Base-by-base conservation (phyloP, 208 protist genomes). In the Acanthamoeba polyphaga region DNA sequence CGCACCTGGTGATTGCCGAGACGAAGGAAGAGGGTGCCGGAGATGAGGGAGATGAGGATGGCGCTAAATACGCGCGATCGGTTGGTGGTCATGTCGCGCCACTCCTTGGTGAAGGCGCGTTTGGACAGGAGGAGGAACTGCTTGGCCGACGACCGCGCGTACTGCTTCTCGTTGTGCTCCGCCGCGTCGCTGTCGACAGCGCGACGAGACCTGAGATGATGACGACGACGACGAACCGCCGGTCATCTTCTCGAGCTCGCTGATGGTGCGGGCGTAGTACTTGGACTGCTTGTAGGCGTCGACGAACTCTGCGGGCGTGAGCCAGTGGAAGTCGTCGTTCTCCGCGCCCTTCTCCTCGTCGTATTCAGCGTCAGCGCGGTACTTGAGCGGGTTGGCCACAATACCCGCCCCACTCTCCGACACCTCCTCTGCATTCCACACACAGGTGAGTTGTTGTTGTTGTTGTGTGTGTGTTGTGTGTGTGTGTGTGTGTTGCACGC, bases 231-330 rank as follows among this genome's bases (percentile, higher is more conserved):
- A 89, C 8, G 27, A 64, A 8, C 13, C 49, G 19, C n/a, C 10
- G 17, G 46, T 46, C 82, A n/a, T 70, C 55, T 92, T 43, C 85
- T 92, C 85, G 34, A 92, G 7, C 19, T 64, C 64, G 55, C 10
- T 19, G 9, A 68, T 34, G 34, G n/a, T 68, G 34, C 60, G 84
- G 29, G 12, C 8, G 85, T 49, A 92, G 85, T 92, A 72, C 32
- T 32, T 92, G 60, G 85, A 92, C 38, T 92, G 19, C 85, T 92
- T 92, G 85, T 82, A 94, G 27, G 27, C 51, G 24, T 80, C 90
- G 27, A 94, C 66, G 34, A 94, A 94, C 46, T 94, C 90, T 22
- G 24, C 29, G 32, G 90, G 90, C 29, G 62, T 72, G 34, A 84
- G 66, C 62, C 66, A 82, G 13, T 66, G 24, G n/a, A 94, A 84